Percentiles rank a stretch among this genome's conserved stretches.
Conservation (phyloP, 23 red algal genomes). For the Gracilariopsis chorda region DNA sequence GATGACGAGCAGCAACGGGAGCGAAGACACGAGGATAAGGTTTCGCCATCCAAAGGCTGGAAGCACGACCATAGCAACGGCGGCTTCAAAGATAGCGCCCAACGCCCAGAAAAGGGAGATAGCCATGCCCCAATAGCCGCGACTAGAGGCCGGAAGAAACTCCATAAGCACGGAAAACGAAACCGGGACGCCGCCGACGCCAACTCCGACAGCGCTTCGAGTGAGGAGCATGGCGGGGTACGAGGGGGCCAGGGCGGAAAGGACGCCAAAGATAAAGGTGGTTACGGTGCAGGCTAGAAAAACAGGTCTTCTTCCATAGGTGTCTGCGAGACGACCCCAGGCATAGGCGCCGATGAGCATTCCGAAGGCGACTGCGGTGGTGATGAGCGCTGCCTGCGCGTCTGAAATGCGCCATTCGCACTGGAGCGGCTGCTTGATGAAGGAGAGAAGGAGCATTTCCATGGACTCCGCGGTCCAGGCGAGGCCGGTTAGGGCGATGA, state of each 20-base stretch:
- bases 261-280: slow-evolving; percentile 22
- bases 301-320: not conserved
- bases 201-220: slow-evolving; percentile 37
- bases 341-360: slow-evolving; percentile 35
- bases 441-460: slow-evolving; percentile 69
- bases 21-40: slow-evolving; percentile 40
- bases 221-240: slow-evolving; percentile 19
- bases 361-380: slow-evolving; percentile 43
- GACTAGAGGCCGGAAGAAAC: slow-evolving; percentile 4
- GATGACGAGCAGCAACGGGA: slow-evolving; percentile 28
- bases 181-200: slow-evolving; percentile 58
- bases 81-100: slow-evolving; percentile 52
- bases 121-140: slow-evolving; percentile 44
- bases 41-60: slow-evolving; percentile 42
- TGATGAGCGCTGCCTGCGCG: slow-evolving; percentile 46
- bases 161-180: slow-evolving; percentile 58
- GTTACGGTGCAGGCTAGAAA: slow-evolving; percentile 21
- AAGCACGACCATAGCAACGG: slow-evolving; percentile 27
- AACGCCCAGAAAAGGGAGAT: slow-evolving; percentile 61
- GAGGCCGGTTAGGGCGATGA: slow-evolving; percentile 21
- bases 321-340: slow-evolving; percentile 51
- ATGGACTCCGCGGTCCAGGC: slow-evolving; percentile 71
- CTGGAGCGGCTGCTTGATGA: slow-evolving; percentile 59
- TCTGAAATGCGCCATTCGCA: slow-evolving; percentile 63
- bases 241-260: slow-evolving; percentile 2